Base-by-base conservation (phyloP, 768 basidiomycete genomes). In the Lanmaoa rubissima region DNA sequence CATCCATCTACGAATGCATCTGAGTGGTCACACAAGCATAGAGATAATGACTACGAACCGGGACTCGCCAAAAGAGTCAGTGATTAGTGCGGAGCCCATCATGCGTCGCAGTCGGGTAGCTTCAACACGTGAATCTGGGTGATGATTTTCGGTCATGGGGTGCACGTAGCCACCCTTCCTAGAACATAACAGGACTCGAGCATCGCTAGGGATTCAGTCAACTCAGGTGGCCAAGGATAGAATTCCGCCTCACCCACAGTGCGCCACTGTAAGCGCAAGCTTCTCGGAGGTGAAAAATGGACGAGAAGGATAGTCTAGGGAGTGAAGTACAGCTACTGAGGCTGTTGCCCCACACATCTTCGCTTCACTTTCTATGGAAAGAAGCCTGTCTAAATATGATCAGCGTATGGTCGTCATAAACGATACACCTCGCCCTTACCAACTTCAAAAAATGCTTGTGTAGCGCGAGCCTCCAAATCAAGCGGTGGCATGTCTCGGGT, bases 51-150 rank as follows among this genome's bases (percentile, higher is more conserved):
- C 8, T 21, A 67, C 75, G 73, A 69, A 92, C 85, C 95, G 78
- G 32, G 87, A 84, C 78, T 98, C 95, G 8, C 96, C 95, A 65
- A 92, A 98, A 6, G 93, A 94, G 69, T 98, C 96, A 2, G 91
- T 91, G 43, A 97, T 90, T 28, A 96, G 73, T 4, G 90, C 88
- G 10, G 88, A 87, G 12, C 94, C 90, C 85, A 92, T 94, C 84
- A 94, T 90, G 52, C 90, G 81, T 34, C 95, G 82, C 52, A 99
- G 75, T 43, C 97, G 80, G 43, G 84, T 85, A 32, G 90, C 84
- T 70, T 99, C 97, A 11, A 91, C 79, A 35, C 86, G 86, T 24
- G 92, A 82, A 64, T 98, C 96, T n/a, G 94, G 89, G 69, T 98
- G 96, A 68, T 99, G 97, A 31, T 84, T 87, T 74, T 98, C 93